Percentiles rank a stretch among this genome's conserved stretches.
phyloP scores from a whole-genome alignment of 2,329 filamentous ascomycete species.

The Alternaria incomplexa region DNA sequence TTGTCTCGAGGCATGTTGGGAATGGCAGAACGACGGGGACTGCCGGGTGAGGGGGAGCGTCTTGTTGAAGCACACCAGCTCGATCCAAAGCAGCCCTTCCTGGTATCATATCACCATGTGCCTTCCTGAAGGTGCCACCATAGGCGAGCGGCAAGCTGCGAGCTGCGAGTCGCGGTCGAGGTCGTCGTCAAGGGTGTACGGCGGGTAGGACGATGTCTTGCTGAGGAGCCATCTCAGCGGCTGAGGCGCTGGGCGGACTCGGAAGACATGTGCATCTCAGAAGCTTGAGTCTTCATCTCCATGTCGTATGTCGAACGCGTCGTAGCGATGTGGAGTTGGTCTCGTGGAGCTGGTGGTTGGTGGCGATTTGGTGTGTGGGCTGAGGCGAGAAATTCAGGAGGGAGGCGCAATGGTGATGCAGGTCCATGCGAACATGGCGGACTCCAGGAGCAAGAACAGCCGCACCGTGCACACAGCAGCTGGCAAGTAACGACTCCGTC shows the following conservation, averaged over 20 bases:
- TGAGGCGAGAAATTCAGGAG: conserved; percentile 4
- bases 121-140: not conserved
- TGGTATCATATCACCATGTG: not conserved
- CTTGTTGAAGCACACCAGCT: not conserved
- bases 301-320: not conserved
- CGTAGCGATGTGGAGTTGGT: not conserved
- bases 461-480: not conserved
- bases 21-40: not conserved
- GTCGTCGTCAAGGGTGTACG: not conserved
- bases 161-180: not conserved
- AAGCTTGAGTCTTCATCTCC: not conserved
- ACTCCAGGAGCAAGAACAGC: not conserved
- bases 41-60: not conserved
- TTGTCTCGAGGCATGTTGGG: not conserved
- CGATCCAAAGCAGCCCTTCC: not conserved
- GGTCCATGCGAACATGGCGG: not conserved
- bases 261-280: not conserved
- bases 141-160: not conserved
- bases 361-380: not conserved
- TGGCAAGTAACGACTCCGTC: not conserved
- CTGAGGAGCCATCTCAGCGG: not conserved
- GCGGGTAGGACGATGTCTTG: not conserved
- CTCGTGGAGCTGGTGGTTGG: not conserved
- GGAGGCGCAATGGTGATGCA: not conserved
- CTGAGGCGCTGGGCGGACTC: conserved; percentile 1